Evolutionary conservation across 306 rosid species (phyloP).

Genomic region (Albizia julibrissin): DNA sequence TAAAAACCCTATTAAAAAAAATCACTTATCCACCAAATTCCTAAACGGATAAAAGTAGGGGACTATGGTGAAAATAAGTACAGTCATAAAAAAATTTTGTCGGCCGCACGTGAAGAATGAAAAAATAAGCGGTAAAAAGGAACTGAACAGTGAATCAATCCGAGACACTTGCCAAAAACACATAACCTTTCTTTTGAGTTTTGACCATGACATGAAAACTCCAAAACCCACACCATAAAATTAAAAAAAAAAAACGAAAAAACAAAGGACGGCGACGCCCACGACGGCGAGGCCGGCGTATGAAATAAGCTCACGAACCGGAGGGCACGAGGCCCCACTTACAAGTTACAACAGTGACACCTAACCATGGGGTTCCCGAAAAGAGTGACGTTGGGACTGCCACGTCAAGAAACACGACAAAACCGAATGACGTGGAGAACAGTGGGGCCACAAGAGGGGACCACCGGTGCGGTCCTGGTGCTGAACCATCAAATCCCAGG

Average conservation of each 20-base stretch:
- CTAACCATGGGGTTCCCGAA: neutral
- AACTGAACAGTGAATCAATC: neutral
- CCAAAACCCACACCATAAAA: neutral
- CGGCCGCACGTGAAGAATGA: neutral
- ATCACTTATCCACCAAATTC: no score
- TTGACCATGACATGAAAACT: neutral
- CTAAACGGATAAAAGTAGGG: no score
- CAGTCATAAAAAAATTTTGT: neutral
- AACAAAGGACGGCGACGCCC: neutral
- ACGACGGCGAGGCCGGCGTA: neutral
- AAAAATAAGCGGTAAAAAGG: neutral
- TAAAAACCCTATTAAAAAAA: no score
- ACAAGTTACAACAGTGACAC: neutral
- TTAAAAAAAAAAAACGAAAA: neutral
- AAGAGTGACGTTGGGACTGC: neutral
- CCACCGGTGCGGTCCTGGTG: slow-evolving; percentile 11
- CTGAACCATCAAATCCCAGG: slow-evolving; percentile 23
- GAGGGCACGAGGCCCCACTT: neutral
- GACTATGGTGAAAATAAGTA: neutral
- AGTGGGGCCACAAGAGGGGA: neutral
- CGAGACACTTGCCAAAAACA: neutral
- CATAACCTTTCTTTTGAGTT: neutral
- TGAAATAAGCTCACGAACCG: neutral
- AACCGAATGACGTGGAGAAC: neutral
- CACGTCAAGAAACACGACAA: slow-evolving; percentile 18